Percentiles rank a stretch among this genome's conserved stretches.
Conservation (phyloP, 2,329 filamentous ascomycete species). For the Shiraia sp. region DNA sequence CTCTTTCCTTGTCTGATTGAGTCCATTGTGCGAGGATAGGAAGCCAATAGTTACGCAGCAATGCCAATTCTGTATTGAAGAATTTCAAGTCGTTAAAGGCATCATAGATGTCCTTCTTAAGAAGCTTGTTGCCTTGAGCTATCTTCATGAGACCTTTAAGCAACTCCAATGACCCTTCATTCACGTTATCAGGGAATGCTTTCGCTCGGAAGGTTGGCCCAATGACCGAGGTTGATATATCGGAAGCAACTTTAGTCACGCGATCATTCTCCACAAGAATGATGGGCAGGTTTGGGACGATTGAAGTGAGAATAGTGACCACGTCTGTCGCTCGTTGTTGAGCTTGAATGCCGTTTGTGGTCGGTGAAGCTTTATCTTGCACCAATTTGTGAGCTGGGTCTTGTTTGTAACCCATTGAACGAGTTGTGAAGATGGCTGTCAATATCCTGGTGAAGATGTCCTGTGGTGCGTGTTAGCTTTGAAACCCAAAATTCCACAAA, state of each 20-base stretch:
- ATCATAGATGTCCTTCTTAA: conserved; percentile 91
- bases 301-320: conserved; percentile 74
- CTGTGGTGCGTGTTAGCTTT: conserved; percentile 48
- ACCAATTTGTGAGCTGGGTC: conserved; percentile 50
- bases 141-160: conserved; percentile 77
- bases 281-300: conserved; percentile 79
- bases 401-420: conserved; percentile 73
- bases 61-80: conserved; percentile 68
- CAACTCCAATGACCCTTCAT: conserved; percentile 69
- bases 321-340: conserved; percentile 61
- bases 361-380: conserved; percentile 20
- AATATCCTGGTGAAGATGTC: conserved; percentile 87
- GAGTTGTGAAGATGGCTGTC: conserved; percentile 91
- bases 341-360: conserved; percentile 45
- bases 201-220: conserved; percentile 82
- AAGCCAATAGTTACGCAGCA: conserved; percentile 78
- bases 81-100: conserved; percentile 90
- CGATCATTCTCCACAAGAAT: conserved; percentile 86
- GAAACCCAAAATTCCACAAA: conserved; percentile 18
- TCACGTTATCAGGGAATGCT: conserved; percentile 83
- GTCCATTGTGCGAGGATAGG: conserved; percentile 83
- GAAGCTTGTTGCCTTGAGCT: conserved; percentile 79
- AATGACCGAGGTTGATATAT: conserved; percentile 82
- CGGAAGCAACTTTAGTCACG: conserved; percentile 74
- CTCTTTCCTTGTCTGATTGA: conserved; percentile 81